Base-by-base conservation (phyloP, 495 filamentous ascomycete genomes). In the Massariosphaeria phaeospora region DNA sequence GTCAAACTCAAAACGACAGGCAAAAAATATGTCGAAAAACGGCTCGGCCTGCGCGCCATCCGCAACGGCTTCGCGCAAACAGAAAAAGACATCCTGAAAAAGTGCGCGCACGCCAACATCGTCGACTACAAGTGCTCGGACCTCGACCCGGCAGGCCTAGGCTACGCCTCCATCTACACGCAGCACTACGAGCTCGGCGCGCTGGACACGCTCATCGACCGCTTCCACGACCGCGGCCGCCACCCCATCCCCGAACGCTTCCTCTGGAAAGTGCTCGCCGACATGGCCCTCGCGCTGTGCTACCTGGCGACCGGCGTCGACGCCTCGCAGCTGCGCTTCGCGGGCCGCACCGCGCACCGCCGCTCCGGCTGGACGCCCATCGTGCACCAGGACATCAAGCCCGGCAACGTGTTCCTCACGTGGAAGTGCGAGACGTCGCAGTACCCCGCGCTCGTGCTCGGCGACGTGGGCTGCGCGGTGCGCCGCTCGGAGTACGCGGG, bases 221-320 rank as follows among this genome's bases (percentile, higher is more conserved):
- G n/a, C 2, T 46, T 29, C n/a, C n/a, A 13, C 11, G 8, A 12
- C 11, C 7, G 24, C 11, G n/a, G n/a, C n/a, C 3, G 24, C 17
- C 8, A 25, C 2, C 2, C 11, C 12, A 46, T 46, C 2, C 43
- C 23, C 17, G 43, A 46, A 26, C 23, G 26, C 26, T 46, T 46
- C 25, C 23, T 46, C 13, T 46, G 43, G 43, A 3, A 20, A 7
- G 23, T 46, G 8, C 26, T 46, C 23, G 17, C 11, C 12, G 24
- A 46, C 17, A 46, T 29, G 3, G 31, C 23, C 20, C 43, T 46
- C 20, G 43, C 43, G 24, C 24, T 46, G 24, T 46, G 43, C 43
- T 46, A 46, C 26, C 15, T 46, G 9, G 23, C 15, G 25, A 17
- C 21, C 25, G 43, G 43, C 2, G 43, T 46, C 2, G 43, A 46